Conservation (phyloP, 345 rosid species). For the Brassica carinata region DNA sequence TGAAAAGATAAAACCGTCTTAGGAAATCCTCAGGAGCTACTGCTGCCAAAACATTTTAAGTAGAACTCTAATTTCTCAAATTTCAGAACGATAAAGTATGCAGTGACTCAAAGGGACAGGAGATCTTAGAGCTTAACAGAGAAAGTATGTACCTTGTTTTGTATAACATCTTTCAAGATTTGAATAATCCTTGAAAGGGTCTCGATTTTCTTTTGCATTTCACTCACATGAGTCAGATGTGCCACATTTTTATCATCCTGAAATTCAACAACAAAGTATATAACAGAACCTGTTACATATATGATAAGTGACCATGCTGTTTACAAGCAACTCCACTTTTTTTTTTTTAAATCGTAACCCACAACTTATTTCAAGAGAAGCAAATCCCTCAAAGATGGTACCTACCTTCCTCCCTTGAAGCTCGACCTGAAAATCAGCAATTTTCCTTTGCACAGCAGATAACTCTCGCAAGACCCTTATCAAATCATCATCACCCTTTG, state of each 20-base stretch:
- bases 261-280: not conserved
- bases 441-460: conserved; percentile 86
- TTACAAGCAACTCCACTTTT: no score
- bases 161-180: conserved; percentile 91
- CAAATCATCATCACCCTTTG: conserved; percentile 72
- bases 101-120: not conserved
- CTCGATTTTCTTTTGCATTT: conserved; percentile 94
- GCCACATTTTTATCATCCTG: conserved; percentile 97
- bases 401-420: conserved; percentile 97
- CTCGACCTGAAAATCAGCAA: conserved; percentile 93
- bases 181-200: conserved; percentile 87
- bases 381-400: not conserved
- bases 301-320: no score
- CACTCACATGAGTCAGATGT: conserved; percentile 91
- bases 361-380: not conserved
- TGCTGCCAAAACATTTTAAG: not conserved
- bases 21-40: not conserved
- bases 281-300: not conserved
- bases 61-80: not conserved
- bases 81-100: not conserved
- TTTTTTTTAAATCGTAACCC: no score
- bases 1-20: not conserved
- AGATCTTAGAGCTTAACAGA: not conserved
- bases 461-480: conserved; percentile 80
- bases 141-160: conserved; percentile 74